phyloP scores from a whole-genome alignment of 2,329 filamentous ascomycete genomes.

The Claviceps arundinis region DNA sequence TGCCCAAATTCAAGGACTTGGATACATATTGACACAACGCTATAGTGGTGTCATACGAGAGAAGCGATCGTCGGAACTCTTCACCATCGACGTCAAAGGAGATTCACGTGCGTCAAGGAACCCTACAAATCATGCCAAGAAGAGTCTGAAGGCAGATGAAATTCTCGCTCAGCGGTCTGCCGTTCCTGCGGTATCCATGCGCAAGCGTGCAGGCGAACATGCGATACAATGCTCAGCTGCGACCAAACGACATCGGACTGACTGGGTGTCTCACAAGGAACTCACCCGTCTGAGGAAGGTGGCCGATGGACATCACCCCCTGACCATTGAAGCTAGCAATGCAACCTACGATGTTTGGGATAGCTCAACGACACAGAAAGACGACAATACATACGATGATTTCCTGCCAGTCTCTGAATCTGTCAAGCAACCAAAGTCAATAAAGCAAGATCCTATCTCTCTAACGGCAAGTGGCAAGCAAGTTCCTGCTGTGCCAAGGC shows the following conservation, averaged over 20 bases:
- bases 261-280: conserved; percentile 78
- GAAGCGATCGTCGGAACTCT: conserved; percentile 70
- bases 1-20: neutral
- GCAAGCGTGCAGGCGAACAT: conserved; percentile 61
- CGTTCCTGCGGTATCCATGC: conserved; percentile 62
- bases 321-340: conserved; percentile 41
- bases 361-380: conserved; percentile 24
- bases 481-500: conserved; percentile 65
- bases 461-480: conserved; percentile 71
- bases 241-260: conserved; percentile 61
- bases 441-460: conserved; percentile 66
- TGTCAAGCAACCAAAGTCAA: conserved; percentile 59
- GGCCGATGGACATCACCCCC: conserved; percentile 57
- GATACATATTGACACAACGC: neutral
- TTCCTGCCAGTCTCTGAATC: conserved; percentile 55
- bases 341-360: conserved; percentile 72
- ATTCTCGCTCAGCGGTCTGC: conserved; percentile 78
- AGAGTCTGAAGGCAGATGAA: conserved; percentile 78
- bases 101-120: conserved; percentile 53
- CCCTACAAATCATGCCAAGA: conserved; percentile 52
- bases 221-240: conserved; percentile 61
- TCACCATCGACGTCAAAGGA: conserved; percentile 66
- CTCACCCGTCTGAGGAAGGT: conserved; percentile 64
- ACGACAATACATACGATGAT: conserved; percentile 25
- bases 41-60: conserved; percentile 72